These are phyloP conservation scores for Apiotrichum mycotoxinovorans DNA, from an alignment of 1,284 basidiomycete genomes.

Conservation along the genomic window DNA sequence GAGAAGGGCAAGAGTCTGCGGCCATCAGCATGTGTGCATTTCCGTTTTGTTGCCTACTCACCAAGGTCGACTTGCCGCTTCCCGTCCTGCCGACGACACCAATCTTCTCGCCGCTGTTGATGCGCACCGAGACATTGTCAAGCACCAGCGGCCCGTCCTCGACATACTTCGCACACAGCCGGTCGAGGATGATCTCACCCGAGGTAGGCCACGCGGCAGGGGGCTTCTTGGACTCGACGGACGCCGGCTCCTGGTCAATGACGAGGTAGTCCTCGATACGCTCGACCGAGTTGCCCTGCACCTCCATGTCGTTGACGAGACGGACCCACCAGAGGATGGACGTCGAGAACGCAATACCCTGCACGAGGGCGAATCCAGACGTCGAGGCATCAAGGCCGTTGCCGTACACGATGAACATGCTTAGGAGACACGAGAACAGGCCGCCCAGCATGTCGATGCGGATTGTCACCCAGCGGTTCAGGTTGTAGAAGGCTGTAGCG, in stretches of 20 bases:
- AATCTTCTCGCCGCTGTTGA: slow-evolving; percentile 61
- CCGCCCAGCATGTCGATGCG: slow-evolving; percentile 49
- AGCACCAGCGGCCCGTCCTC: slow-evolving; percentile 55
- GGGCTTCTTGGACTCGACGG: slow-evolving; percentile 56
- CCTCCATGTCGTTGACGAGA: slow-evolving; percentile 51
- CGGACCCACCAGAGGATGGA: slow-evolving; percentile 44
- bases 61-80: slow-evolving; percentile 62
- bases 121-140: slow-evolving; percentile 57
- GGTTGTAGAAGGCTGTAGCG: slow-evolving; percentile 45
- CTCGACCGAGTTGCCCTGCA: slow-evolving; percentile 57
- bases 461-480: slow-evolving; percentile 49
- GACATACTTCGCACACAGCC: slow-evolving; percentile 48
- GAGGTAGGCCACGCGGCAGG: slow-evolving; percentile 76
- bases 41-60: slow-evolving; percentile 10
- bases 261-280: slow-evolving; percentile 67
- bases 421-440: slow-evolving; percentile 40
- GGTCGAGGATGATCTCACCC: slow-evolving; percentile 63
- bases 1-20: slow-evolving; percentile 45
- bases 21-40: too few species aligned
- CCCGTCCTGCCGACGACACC: slow-evolving; percentile 69
- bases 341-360: slow-evolving; percentile 46
- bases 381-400: slow-evolving; percentile 40
- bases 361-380: slow-evolving; percentile 49
- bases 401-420: slow-evolving; percentile 46
- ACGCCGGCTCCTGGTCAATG: slow-evolving; percentile 66